Conservation (phyloP, 148 eudicot genomes). For the Hydrangea macrophylla region DNA sequence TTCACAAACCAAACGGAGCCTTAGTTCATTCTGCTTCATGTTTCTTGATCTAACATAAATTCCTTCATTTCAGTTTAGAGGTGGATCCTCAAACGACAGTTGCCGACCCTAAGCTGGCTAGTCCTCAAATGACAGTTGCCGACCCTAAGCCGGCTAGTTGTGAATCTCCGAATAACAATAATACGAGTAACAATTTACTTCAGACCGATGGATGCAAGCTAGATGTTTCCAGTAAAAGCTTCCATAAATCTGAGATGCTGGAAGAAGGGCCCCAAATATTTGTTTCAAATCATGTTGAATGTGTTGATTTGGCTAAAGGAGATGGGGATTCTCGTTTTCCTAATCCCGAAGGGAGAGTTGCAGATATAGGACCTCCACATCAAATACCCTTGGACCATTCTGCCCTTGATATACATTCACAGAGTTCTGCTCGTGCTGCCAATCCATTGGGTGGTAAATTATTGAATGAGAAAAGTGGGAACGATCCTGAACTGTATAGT, state of each 20-base stretch:
- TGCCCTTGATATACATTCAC: slow-evolving; percentile 14
- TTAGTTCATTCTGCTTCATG: not conserved
- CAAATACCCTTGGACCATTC: slow-evolving; percentile 12
- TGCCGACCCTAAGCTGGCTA: slow-evolving; percentile 25
- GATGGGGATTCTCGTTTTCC: slow-evolving; percentile 14
- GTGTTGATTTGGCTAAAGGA: slow-evolving; percentile 22
- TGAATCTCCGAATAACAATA: slow-evolving; percentile 22
- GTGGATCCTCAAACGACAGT: slow-evolving; percentile 34
- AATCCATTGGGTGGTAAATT: slow-evolving; percentile 16
- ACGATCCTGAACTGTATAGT: slow-evolving; percentile 13
- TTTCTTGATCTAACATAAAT: slow-evolving; percentile 18
- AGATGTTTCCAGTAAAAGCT: slow-evolving; percentile 21
- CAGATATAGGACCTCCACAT: slow-evolving; percentile 17
- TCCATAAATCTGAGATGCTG: slow-evolving; percentile 24
- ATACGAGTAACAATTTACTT: slow-evolving; percentile 18
- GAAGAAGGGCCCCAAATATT: slow-evolving; percentile 27
- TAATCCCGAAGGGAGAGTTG: slow-evolving; percentile 17
- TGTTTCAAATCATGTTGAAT: slow-evolving; percentile 11
- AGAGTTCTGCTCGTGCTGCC: slow-evolving; percentile 13
- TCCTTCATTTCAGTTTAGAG: slow-evolving; percentile 66
- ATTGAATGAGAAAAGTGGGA: slow-evolving; percentile 24
- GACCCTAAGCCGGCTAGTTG: slow-evolving; percentile 22
- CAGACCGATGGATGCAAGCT: slow-evolving; percentile 30
- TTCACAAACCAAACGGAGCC: no score
- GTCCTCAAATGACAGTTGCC: slow-evolving; percentile 28